These are phyloP conservation scores for Pyrus betulifolia DNA, from an alignment of 306 rosid genomes.

Conservation along the genomic window DNA sequence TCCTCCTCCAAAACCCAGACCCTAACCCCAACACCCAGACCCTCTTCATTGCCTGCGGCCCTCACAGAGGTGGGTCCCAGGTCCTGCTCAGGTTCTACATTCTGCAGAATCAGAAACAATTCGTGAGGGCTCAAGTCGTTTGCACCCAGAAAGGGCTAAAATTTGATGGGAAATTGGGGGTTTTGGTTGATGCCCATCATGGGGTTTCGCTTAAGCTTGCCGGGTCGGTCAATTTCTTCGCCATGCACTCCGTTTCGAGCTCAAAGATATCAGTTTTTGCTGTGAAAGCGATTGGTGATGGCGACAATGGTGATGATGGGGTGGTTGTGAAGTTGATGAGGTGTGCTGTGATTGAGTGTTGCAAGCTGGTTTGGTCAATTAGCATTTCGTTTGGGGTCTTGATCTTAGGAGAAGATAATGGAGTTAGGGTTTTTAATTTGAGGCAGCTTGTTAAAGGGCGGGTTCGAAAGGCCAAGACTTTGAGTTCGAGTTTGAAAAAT, in stretches of 20 bases:
- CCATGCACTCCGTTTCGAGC: conserved; percentile 53
- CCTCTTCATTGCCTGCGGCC: conserved; percentile 55
- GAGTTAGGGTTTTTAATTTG: conserved; percentile 62
- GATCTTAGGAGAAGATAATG: conserved; percentile 69
- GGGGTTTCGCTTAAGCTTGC: conserved; percentile 56
- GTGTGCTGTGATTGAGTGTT: conserved; percentile 69
- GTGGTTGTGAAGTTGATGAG: conserved; percentile 58
- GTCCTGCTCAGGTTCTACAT: conserved; percentile 62
- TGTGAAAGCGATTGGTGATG: conserved; percentile 29
- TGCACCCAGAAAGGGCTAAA: conserved; percentile 40
- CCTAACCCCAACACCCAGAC: conserved; percentile 33
- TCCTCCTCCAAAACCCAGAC: conserved; percentile 44
- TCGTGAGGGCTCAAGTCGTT: conserved; percentile 24
- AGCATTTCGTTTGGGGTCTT: conserved; percentile 54
- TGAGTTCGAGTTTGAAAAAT: conserved; percentile 7
- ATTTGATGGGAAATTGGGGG: conserved; percentile 48
- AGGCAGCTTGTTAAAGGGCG: conserved; percentile 49
- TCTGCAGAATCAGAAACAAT: conserved; percentile 18
- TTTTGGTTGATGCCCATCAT: conserved; percentile 49
- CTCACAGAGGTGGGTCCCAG: conserved; percentile 50
- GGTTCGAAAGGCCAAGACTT: conserved; percentile 22
- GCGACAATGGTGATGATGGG: conserved; percentile 25
- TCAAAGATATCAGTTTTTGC: conserved; percentile 60
- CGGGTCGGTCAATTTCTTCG: conserved; percentile 68
- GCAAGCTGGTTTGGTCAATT: conserved; percentile 53